phyloP scores from a whole-genome alignment of 2,329 filamentous ascomycete genomes.

The Xylaria sp. region DNA sequence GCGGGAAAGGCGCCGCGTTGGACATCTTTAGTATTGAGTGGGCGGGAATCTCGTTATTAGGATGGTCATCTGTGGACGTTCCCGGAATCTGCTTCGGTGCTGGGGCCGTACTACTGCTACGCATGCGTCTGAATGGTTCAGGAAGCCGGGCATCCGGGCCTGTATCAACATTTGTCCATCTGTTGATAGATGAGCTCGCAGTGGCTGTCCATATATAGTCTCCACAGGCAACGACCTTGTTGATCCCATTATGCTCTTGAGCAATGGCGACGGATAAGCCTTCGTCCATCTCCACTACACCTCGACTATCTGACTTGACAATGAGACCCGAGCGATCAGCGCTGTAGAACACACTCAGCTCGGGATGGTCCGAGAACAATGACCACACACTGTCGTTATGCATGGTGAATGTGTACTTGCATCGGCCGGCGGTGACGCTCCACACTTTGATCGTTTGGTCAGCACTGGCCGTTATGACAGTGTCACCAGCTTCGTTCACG shows the following conservation, averaged over 20 bases:
- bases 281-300: constrained; percentile 76
- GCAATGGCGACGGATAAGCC: constrained; percentile 89
- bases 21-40: constrained; percentile 83
- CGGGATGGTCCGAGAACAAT: constrained; percentile 84
- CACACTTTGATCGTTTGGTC: constrained; percentile 98
- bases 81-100: constrained; percentile 46
- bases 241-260: constrained; percentile 87
- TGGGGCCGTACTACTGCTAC: constrained; percentile 48
- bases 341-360: constrained; percentile 90
- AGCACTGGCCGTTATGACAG: constrained; percentile 90
- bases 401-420: constrained; percentile 98
- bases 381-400: constrained; percentile 99
- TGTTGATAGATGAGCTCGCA: constrained; percentile 87
- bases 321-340: constrained; percentile 90
- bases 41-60: constrained; percentile 72
- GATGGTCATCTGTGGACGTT: constrained; percentile 42
- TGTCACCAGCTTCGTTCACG: constrained; percentile 86
- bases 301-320: constrained; percentile 92
- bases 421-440: constrained; percentile 93
- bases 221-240: constrained; percentile 69
- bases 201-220: constrained; percentile 91
- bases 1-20: constrained; percentile 79
- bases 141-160: constrained; percentile 71
- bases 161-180: constrained; percentile 88
- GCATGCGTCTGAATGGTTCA: constrained; percentile 56